These are phyloP conservation scores for Eutypella sp. DNA, from an alignment of 2,329 filamentous ascomycete species.

Conservation along the genomic window DNA sequence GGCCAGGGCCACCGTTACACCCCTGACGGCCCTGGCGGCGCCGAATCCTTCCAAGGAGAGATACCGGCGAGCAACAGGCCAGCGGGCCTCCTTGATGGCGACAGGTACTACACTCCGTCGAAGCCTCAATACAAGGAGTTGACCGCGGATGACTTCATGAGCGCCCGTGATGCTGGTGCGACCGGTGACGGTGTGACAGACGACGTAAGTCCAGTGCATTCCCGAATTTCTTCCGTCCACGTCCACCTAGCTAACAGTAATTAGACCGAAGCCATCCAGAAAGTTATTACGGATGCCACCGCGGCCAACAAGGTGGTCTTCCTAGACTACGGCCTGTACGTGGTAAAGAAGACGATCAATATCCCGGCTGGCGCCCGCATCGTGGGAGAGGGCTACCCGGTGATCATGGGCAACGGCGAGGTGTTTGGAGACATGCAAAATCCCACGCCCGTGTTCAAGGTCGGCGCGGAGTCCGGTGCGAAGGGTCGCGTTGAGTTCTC, in stretches of 20 bases:
- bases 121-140: slow-evolving; percentile 67
- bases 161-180: slow-evolving; percentile 49
- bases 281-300: slow-evolving; percentile 47
- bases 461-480: slow-evolving; percentile 57
- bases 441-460: slow-evolving; percentile 61
- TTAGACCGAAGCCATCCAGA: slow-evolving; percentile 51
- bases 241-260: slow-evolving; percentile 34
- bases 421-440: slow-evolving; percentile 52
- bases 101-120: slow-evolving; percentile 55
- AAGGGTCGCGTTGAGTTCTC: slow-evolving; percentile 63
- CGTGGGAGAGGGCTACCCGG: slow-evolving; percentile 28
- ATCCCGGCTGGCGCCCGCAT: slow-evolving; percentile 38
- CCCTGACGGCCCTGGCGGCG: slow-evolving; percentile 29
- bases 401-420: slow-evolving; percentile 49
- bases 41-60: slow-evolving; percentile 42
- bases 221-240: slow-evolving; percentile 35
- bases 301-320: slow-evolving; percentile 46
- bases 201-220: slow-evolving; percentile 46
- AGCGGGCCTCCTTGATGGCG: slow-evolving; percentile 44
- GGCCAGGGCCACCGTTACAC: slow-evolving; percentile 64
- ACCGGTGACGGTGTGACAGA: slow-evolving; percentile 67
- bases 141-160: slow-evolving; percentile 53
- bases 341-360: slow-evolving; percentile 40
- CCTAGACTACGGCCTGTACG: slow-evolving; percentile 53
- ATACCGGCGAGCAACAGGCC: slow-evolving; percentile 44